Conservation (phyloP, 345 rosid genomes). For the Eucalyptus tenuipes region DNA sequence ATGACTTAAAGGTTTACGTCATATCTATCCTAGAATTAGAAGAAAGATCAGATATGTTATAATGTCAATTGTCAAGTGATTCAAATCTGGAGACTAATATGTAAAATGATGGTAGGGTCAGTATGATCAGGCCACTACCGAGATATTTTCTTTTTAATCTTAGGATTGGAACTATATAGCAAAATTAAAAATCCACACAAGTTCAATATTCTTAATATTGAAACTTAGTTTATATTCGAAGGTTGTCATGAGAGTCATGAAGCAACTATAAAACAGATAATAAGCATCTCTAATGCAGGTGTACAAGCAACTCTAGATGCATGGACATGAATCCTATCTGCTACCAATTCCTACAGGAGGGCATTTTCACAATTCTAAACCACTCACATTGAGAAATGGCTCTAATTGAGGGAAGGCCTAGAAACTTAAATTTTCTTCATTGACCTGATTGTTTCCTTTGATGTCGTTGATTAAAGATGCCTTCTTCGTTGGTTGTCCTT, state of each 20-base stretch:
- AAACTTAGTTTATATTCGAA: neutral
- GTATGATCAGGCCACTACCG: neutral
- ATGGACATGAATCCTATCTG: neutral
- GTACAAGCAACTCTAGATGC: neutral
- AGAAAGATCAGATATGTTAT: neutral
- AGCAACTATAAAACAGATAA: neutral
- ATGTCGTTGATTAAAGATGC: neutral
- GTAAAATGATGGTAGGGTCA: neutral
- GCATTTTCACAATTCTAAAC: neutral
- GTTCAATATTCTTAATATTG: neutral
- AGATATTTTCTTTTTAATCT: neutral
- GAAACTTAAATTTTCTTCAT: neutral
- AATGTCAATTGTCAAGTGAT: neutral
- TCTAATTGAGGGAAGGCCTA: neutral
- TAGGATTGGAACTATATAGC: neutral
- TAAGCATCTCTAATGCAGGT: neutral
- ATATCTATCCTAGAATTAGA: neutral
- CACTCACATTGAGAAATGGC: neutral
- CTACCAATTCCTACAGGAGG: neutral
- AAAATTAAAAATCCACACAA: neutral
- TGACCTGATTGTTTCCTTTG: neutral
- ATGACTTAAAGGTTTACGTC: neutral
- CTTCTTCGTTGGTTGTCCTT: neutral
- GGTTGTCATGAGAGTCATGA: neutral
- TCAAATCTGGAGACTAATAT: neutral